Evolutionary conservation across 768 basidiomycete species (phyloP).

Genomic region (Cubamyces lactineus): DNA sequence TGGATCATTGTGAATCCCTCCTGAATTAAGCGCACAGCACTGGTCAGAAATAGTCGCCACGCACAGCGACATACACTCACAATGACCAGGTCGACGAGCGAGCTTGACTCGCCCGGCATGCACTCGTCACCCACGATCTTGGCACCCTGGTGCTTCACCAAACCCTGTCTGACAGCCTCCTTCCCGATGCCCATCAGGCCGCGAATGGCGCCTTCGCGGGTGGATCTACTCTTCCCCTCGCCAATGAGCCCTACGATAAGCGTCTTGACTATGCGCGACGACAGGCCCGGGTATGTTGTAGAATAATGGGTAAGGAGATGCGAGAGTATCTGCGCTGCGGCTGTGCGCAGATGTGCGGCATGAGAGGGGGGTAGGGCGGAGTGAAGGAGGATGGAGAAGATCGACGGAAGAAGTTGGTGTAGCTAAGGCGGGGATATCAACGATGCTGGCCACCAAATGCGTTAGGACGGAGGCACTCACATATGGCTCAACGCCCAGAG

Average conservation of each 20-base stretch:
- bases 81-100: constrained; percentile 63
- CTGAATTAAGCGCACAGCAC: constrained; percentile 37
- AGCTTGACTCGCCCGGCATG: constrained; percentile 44
- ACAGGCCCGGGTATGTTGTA: constrained; percentile 86
- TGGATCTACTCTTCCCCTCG: constrained; percentile 72
- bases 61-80: constrained; percentile 40
- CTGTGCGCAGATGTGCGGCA: constrained; percentile 72
- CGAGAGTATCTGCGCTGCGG: constrained; percentile 83
- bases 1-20: constrained; percentile 64
- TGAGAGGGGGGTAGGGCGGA: constrained; percentile 77
- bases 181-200: constrained; percentile 85
- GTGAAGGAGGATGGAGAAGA: constrained; percentile 90
- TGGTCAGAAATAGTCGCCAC: not conserved
- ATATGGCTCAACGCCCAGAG: constrained; percentile 95
- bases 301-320: constrained; percentile 80
- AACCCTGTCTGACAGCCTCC: constrained; percentile 80
- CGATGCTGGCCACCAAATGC: constrained; percentile 1
- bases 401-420: constrained; percentile 92
- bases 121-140: constrained; percentile 74
- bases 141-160: constrained; percentile 81
- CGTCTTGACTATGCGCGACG: constrained; percentile 92
- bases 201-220: constrained; percentile 88
- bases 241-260: constrained; percentile 83
- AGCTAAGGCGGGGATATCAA: constrained; percentile 52
- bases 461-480: constrained; percentile 51